These are phyloP conservation scores for Ophiostoma ulmi DNA, from an alignment of 2,329 filamentous ascomycete species.

Conservation along the genomic window DNA sequence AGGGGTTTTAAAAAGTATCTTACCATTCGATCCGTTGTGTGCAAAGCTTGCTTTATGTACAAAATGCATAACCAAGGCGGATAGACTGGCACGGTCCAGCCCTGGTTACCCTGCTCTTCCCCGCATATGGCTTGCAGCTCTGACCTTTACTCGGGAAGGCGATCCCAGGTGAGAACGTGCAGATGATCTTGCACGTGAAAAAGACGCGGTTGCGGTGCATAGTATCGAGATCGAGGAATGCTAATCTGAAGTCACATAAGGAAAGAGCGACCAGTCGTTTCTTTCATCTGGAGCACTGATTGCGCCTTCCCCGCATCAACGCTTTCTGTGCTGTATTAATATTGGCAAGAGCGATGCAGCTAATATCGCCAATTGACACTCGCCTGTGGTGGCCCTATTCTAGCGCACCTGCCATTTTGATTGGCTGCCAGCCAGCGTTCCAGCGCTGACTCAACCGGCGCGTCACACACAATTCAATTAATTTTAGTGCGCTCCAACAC, in stretches of 20 bases:
- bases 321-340: not conserved
- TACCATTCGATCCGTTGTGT: not conserved
- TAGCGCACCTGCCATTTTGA: conserved; percentile 28
- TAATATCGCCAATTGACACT: not conserved
- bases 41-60: not conserved
- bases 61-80: not conserved
- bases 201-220: not conserved
- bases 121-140: not conserved
- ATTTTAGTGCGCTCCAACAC: not conserved
- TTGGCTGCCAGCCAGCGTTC: conserved; percentile 25
- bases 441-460: conserved; percentile 18
- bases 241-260: not conserved
- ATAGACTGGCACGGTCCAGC: not conserved
- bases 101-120: conserved; percentile 3
- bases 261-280: not conserved
- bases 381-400: conserved; percentile 22
- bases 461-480: conserved; percentile 20
- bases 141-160: not conserved
- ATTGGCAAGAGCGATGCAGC: not conserved
- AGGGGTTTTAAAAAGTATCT: not conserved
- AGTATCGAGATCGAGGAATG: not conserved
- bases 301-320: conserved; percentile 14
- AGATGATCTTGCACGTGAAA: not conserved
- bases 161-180: not conserved
- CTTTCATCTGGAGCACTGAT: not conserved